Percentiles rank a stretch among this genome's conserved stretches.
Evolutionary conservation across 139 green algal genomes (phyloP).

Genomic region (Haematococcus lacustris): DNA sequence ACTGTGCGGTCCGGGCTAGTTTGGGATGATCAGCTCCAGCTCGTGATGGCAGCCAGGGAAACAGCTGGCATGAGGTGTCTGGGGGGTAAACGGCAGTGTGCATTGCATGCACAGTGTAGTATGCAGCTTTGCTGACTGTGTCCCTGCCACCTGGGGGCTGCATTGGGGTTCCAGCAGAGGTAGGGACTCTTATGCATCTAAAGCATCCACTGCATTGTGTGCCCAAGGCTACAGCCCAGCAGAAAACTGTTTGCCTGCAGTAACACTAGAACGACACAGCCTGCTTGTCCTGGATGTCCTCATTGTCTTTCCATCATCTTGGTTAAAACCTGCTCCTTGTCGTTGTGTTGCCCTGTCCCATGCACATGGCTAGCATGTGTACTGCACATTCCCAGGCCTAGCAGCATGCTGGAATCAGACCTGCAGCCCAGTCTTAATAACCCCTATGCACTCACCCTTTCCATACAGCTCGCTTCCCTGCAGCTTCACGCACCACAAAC

Average conservation of each 20-base stretch:
- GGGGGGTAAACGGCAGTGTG: background rate
- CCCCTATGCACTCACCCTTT: slow-evolving; percentile 33
- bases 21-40: background rate
- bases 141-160: too few species aligned
- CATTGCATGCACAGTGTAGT: background rate
- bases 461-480: slow-evolving; percentile 62
- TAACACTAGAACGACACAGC: too few species aligned
- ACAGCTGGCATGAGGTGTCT: background rate
- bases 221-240: too few species aligned
- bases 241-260: too few species aligned
- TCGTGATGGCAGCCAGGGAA: background rate
- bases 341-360: background rate
- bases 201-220: too few species aligned
- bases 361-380: background rate
- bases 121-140: background rate
- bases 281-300: background rate
- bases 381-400: background rate
- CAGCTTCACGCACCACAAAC: slow-evolving; percentile 57
- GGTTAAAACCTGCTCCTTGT: background rate
- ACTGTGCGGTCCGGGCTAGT: background rate
- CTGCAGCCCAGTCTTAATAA: background rate
- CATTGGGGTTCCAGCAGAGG: too few species aligned
- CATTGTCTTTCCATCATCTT: background rate
- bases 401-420: too few species aligned
- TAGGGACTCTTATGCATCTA: too few species aligned